Percentiles rank a stretch among this genome's conserved stretches.
Evolutionary conservation across 768 basidiomycete genomes (phyloP).

Genomic region (Suillus clintonianus): DNA sequence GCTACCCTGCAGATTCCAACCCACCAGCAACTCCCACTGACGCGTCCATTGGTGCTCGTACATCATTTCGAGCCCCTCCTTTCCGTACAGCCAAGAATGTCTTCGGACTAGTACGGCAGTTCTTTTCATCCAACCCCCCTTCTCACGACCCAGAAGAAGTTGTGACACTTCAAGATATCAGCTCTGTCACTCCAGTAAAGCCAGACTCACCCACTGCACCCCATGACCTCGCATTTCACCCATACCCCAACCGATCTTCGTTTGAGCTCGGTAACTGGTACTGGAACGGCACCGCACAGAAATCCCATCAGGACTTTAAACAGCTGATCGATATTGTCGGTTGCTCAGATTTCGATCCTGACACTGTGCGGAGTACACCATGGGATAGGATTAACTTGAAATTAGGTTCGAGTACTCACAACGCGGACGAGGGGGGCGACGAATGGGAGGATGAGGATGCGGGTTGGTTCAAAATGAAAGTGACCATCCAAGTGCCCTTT

Average conservation of each 20-base stretch:
- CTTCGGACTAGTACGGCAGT: constrained; percentile 2
- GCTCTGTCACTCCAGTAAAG: constrained; percentile 9
- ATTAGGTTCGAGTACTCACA: background rate
- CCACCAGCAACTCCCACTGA: background rate
- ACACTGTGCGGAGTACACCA: background rate
- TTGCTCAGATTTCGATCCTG: background rate
- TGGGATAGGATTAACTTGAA: background rate
- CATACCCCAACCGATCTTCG: constrained; percentile 16
- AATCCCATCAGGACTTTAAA: constrained; percentile 17
- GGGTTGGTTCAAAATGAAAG: constrained; percentile 8
- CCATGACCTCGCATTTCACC: constrained; percentile 1
- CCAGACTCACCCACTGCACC: background rate
- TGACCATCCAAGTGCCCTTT: constrained; percentile 15
- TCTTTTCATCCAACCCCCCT: background rate
- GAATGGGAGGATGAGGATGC: constrained; percentile 11
- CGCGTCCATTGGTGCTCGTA: background rate
- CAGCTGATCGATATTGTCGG: constrained; percentile 11
- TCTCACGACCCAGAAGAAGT: constrained; percentile 4
- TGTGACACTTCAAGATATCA: background rate
- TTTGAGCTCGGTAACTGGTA: constrained; percentile 18
- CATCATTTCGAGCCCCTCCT: background rate
- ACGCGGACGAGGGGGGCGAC: background rate
- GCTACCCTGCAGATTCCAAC: background rate
- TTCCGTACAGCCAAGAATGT: background rate
- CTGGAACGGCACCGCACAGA: constrained; percentile 18